Percentiles rank a stretch among this genome's conserved stretches.
Evolutionary conservation across 2,329 filamentous ascomycete species (phyloP).

Genomic region (Raffaelea arxii): DNA sequence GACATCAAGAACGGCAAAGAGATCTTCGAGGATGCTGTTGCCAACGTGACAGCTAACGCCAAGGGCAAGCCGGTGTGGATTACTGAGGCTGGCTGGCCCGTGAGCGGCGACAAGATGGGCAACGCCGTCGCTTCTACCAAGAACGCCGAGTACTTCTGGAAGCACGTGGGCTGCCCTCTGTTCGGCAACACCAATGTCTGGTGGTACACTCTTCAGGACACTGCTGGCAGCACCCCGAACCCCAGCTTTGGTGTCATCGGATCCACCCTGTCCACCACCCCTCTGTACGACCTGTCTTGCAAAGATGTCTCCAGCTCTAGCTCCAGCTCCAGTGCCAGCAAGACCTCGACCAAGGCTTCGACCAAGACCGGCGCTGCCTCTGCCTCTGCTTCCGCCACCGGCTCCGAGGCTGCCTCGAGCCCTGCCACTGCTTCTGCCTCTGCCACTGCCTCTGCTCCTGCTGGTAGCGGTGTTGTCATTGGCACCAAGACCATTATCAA

Average conservation of each 20-base stretch:
- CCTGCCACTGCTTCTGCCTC: slow-evolving; percentile 7
- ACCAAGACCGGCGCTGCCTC: slow-evolving; percentile 11
- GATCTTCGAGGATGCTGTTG: slow-evolving; percentile 60
- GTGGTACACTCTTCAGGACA: slow-evolving; percentile 71
- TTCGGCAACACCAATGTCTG: slow-evolving; percentile 58
- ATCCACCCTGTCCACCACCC: slow-evolving; percentile 38
- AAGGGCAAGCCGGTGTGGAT: slow-evolving; percentile 69
- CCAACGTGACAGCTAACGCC: slow-evolving; percentile 46
- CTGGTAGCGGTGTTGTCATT: neutral
- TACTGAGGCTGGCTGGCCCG: slow-evolving; percentile 83
- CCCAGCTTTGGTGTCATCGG: slow-evolving; percentile 65
- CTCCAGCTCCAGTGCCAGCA: slow-evolving; percentile 4
- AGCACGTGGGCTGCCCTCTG: slow-evolving; percentile 63
- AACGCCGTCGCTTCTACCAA: slow-evolving; percentile 50
- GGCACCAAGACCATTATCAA: neutral
- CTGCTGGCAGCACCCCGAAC: slow-evolving; percentile 45
- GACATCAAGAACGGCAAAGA: slow-evolving; percentile 50
- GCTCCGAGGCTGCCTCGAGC: neutral
- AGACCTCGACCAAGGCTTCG: neutral
- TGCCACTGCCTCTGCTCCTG: slow-evolving; percentile 1
- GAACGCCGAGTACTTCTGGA: slow-evolving; percentile 75
- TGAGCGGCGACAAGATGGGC: slow-evolving; percentile 54
- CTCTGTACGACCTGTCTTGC: slow-evolving; percentile 57
- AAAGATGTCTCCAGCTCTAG: slow-evolving; percentile 17
- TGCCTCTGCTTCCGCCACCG: neutral